Percentiles rank a stretch among this genome's conserved stretches.
Evolutionary conservation across 2,329 filamentous ascomycete species (phyloP).

Genomic region (Akanthomyces muscarius): DNA sequence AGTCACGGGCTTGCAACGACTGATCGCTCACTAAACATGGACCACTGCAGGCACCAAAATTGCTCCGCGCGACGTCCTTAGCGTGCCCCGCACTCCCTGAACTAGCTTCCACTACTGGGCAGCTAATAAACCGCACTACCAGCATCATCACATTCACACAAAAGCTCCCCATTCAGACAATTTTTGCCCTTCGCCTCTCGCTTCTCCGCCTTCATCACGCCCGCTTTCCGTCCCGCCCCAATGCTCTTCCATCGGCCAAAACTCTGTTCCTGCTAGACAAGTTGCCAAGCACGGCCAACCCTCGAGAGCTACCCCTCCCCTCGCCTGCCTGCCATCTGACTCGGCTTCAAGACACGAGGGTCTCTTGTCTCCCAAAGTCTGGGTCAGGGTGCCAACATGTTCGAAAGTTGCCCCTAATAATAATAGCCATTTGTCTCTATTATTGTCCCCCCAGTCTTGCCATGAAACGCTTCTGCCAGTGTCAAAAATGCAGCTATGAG

Average conservation of each 20-base stretch:
- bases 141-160: background rate
- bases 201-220: conserved; percentile 9
- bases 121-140: background rate
- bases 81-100: background rate
- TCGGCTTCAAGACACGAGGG: background rate
- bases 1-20: too few relatives aligned
- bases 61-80: background rate
- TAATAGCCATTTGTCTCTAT: background rate
- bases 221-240: background rate
- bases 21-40: background rate
- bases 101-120: background rate
- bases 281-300: background rate
- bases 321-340: background rate
- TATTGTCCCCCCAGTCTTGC: background rate
- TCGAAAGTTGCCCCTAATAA: background rate
- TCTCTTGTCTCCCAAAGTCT: background rate
- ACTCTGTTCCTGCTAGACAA: too few relatives aligned
- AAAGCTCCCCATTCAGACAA: background rate
- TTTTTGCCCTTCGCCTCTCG: conserved; percentile 16
- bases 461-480: background rate
- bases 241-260: background rate
- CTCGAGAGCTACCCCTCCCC: background rate
- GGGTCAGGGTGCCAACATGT: background rate
- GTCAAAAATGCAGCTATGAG: too few relatives aligned
- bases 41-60: background rate